Percentiles rank a stretch among this genome's conserved stretches.
These are phyloP conservation scores for Pelargonium nanum DNA, from an alignment of 345 rosid genomes.

Conservation along the genomic window DNA sequence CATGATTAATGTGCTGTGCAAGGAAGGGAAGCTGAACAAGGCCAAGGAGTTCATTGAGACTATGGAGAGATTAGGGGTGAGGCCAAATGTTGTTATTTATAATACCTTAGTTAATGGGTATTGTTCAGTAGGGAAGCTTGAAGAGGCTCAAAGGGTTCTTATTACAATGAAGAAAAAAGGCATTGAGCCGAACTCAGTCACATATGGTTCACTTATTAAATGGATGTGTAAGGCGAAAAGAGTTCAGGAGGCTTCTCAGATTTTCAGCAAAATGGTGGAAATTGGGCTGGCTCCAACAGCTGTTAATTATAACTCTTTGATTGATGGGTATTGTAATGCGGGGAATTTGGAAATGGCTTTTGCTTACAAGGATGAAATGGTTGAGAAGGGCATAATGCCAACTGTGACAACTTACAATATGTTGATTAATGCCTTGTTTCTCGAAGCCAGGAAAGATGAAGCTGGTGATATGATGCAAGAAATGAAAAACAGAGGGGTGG, in stretches of 20 bases:
- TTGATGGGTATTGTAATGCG: constrained; percentile 60
- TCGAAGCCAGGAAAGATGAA: constrained; percentile 52
- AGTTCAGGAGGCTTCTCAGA: constrained; percentile 48
- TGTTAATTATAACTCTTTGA: constrained; percentile 68
- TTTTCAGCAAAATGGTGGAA: constrained; percentile 52
- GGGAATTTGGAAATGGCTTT: constrained; percentile 61
- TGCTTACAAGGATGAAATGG: constrained; percentile 68
- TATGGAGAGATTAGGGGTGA: constrained; percentile 62
- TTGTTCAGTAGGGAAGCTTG: constrained; percentile 50
- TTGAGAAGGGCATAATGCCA: constrained; percentile 45
- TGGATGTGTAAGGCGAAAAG: constrained; percentile 75
- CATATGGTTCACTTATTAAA: constrained; percentile 62
- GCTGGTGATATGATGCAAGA: constrained; percentile 59
- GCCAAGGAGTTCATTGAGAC: constrained; percentile 46
- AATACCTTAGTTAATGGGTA: constrained; percentile 74
- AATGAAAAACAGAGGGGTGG: constrained; percentile 48
- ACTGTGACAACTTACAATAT: constrained; percentile 72
- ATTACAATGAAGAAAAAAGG: constrained; percentile 53
- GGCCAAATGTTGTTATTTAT: constrained; percentile 64
- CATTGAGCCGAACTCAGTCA: constrained; percentile 53
- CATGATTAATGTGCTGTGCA: constrained; percentile 82
- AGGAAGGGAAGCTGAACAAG: constrained; percentile 67
- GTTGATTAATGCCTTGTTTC: constrained; percentile 66
- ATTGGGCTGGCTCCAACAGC: constrained; percentile 57
- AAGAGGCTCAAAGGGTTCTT: constrained; percentile 59